Evolutionary conservation across 176 grass and related monocot species (phyloP), one percentile per base, ranked within the genome.

Genomic region (Pontederia crassipes): DNA sequence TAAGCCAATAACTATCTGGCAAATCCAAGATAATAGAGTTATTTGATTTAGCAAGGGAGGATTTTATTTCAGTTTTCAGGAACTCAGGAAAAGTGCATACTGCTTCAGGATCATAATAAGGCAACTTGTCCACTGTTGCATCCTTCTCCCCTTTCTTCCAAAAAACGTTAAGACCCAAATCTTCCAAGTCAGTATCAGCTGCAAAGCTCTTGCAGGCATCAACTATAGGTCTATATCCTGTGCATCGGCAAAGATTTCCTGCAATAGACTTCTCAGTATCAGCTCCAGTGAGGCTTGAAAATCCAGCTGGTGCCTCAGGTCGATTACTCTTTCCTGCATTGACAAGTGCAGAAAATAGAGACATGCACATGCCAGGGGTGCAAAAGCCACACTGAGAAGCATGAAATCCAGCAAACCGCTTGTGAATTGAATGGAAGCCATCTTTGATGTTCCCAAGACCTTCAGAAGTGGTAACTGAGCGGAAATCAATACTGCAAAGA

Each of bases 121-220:
- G 86, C 48, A 95, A 65, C 49, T 78, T 86, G 53, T n/a, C 64
- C 9, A 67, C 80, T 17, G 52, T 57, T 35, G 35, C 72, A 53
- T 51, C 32, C 10, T 82, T 78, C 29, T 71, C 72, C 17, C 83
- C 91, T 13, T 84, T 90, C 18, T 58, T 90, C 86, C 91, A 96
- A 59, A 85, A 96, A 46, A 78, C 68, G 69, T 87, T 96, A 72
- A 96, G 79, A 0, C 91, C 86, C 12, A 96, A 62, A 81, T 96
- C 86, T 68, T 96, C 86, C 68, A 96, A 77, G 59, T 96, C 91
- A 58, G 90, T 86, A 67, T 96, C 91, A 7, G 80, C 77, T 35
- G 86, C 91, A 61, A 96, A 96, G 76, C 91, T 96, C 86, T 87
- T 96, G 72, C 86, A 90, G 18, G 75, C 82, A 78, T 96, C 91